Evolutionary conservation across 257 asterid species (phyloP).

Genomic region (Solanum pimpinellifolium): DNA sequence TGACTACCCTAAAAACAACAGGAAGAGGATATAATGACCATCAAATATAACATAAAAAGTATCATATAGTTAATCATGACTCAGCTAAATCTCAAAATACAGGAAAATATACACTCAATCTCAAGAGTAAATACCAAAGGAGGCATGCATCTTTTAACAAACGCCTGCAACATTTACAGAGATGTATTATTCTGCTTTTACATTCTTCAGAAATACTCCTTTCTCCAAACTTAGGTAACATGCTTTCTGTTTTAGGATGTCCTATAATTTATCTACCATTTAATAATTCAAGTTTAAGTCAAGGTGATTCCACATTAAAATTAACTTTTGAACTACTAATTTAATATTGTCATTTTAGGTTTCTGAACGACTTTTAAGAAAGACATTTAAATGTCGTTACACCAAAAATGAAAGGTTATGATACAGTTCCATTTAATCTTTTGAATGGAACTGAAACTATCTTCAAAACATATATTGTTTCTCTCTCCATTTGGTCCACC

Average conservation of each 20-base stretch:
- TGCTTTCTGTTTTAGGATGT: neutral
- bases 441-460: neutral
- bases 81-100: neutral
- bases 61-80: neutral
- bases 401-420: neutral
- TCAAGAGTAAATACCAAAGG: neutral
- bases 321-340: neutral
- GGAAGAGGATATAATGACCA: conserved; percentile 9
- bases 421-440: neutral
- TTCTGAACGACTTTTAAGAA: neutral
- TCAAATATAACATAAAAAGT: neutral
- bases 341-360: neutral
- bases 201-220: neutral
- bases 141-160: neutral
- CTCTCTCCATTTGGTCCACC: neutral
- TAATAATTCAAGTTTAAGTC: neutral
- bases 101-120: neutral
- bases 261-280: neutral
- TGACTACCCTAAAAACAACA: conserved; percentile 37
- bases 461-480: neutral
- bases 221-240: neutral
- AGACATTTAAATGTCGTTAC: neutral
- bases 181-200: neutral
- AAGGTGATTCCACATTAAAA: neutral
- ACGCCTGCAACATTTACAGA: neutral